Conservation (phyloP, 495 filamentous ascomycete genomes). For the Jackrogersella multiformis region DNA sequence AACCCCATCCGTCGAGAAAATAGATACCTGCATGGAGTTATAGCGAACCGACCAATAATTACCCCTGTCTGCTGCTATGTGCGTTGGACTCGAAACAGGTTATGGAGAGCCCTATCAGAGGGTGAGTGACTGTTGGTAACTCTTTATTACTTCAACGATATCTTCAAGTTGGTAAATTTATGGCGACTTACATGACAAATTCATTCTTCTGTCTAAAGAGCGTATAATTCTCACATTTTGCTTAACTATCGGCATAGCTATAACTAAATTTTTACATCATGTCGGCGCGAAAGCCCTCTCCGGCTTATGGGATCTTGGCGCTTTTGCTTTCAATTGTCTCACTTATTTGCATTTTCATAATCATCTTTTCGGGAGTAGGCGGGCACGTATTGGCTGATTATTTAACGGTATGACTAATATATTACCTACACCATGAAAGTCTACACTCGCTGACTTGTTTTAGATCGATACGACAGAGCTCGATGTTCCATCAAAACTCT, state of each 20-base stretch:
- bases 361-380: slow-evolving; percentile 45
- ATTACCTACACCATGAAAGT: background rate
- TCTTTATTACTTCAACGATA: slow-evolving; percentile 9
- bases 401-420: slow-evolving; percentile 47
- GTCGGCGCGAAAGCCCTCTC: slow-evolving; percentile 14
- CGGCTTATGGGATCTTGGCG: slow-evolving; percentile 22
- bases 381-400: slow-evolving; percentile 36
- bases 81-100: background rate
- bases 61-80: background rate
- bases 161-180: background rate
- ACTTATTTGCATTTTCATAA: slow-evolving; percentile 39
- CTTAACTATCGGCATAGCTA: background rate
- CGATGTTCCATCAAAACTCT: slow-evolving; percentile 44
- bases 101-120: background rate
- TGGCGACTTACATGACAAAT: background rate
- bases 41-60: slow-evolving; percentile 5
- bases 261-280: slow-evolving; percentile 20
- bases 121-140: background rate
- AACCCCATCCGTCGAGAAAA: slow-evolving; percentile 19
- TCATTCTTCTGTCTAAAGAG: slow-evolving; percentile 1
- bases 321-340: slow-evolving; percentile 42
- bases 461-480: slow-evolving; percentile 47
- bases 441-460: background rate
- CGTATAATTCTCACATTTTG: background rate
- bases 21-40: slow-evolving; percentile 17